Percentiles rank a stretch among this genome's conserved stretches.
Conservation (phyloP, 331 rosid species). For the Acacia concinna region DNA sequence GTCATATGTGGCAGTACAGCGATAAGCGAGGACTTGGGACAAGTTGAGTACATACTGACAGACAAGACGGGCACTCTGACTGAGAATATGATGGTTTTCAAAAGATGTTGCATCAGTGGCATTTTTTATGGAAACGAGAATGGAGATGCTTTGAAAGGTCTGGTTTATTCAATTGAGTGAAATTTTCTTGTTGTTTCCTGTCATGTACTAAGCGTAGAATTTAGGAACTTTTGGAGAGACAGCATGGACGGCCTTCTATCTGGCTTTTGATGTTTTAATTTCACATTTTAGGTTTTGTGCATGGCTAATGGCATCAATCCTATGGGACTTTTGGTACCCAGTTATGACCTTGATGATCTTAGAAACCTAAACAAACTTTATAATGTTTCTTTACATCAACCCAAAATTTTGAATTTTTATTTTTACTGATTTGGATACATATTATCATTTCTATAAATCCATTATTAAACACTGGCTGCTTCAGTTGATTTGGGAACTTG, state of each 20-base stretch:
- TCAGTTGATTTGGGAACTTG: not conserved
- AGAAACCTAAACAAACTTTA: not conserved
- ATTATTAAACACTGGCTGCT: not conserved
- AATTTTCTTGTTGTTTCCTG: constrained; percentile 30
- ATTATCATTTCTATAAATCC: constrained; percentile 5
- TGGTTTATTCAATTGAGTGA: constrained; percentile 38
- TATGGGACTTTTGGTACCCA: not conserved
- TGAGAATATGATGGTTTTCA: constrained; percentile 93
- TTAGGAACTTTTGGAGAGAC: not conserved
- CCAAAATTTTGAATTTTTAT: not conserved
- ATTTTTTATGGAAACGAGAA: constrained; percentile 85
- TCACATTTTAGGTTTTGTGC: constrained; percentile 10
- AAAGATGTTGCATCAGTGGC: constrained; percentile 88
- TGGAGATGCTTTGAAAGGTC: constrained; percentile 96
- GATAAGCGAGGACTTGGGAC: constrained; percentile 98
- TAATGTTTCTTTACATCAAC: not conserved
- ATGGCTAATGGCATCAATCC: constrained; percentile 14
- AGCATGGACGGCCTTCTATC: not conserved
- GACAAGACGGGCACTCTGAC: constrained; percentile 99
- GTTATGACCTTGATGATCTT: not conserved
- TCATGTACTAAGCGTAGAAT: constrained; percentile 22
- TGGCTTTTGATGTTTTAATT: constrained; percentile 19
- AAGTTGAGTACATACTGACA: constrained; percentile 98
- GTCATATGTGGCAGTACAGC: constrained; percentile 95
- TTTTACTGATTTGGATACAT: not conserved